Percentiles rank a stretch among this genome's conserved stretches.
These are phyloP conservation scores for Rossbeevera mucosa DNA, from an alignment of 768 basidiomycete species.

Conservation along the genomic window DNA sequence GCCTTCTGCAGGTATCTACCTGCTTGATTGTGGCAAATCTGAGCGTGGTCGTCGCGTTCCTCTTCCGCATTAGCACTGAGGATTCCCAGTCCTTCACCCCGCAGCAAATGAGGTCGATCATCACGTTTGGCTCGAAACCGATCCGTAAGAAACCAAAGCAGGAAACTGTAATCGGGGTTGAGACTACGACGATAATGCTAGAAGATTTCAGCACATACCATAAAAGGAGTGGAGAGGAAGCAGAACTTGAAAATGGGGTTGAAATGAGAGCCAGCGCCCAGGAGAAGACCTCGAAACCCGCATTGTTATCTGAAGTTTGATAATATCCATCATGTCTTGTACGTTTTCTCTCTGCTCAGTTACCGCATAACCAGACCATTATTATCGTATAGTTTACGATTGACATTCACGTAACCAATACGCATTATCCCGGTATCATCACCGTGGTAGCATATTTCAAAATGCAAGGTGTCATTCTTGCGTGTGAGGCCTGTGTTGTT, in stretches of 20 bases:
- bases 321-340: background rate
- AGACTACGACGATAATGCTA: background rate
- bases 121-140: background rate
- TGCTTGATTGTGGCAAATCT: conserved; percentile 1
- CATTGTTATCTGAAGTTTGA: background rate
- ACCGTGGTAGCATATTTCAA: background rate
- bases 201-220: background rate
- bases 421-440: background rate
- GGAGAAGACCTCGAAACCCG: background rate
- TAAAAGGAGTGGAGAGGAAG: background rate
- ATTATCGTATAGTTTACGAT: background rate
- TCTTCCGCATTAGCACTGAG: conserved; percentile 7
- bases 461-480: background rate
- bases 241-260: background rate
- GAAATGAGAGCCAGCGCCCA: background rate
- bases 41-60: conserved; percentile 2
- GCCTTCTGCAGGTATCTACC: background rate
- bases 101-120: background rate
- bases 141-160: background rate
- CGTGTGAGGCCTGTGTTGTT: too few relatives aligned
- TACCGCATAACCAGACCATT: background rate
- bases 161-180: background rate
- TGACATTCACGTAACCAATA: background rate
- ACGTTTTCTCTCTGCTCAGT: background rate
- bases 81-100: background rate